Conservation (phyloP, 441 rosid species). For the Erodium trifolium region DNA sequence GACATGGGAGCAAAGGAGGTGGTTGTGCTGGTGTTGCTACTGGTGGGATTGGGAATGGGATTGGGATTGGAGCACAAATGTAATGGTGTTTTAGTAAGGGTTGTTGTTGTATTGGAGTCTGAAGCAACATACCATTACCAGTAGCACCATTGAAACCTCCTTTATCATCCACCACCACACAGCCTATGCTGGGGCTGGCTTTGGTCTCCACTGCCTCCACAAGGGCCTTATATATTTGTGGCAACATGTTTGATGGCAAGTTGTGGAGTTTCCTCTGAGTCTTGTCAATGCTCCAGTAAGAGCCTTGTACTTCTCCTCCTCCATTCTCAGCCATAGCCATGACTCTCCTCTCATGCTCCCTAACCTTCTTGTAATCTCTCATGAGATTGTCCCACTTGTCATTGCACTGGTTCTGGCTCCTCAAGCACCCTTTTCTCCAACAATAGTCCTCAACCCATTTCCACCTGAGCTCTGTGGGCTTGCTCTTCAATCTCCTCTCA, state of each 20-base stretch:
- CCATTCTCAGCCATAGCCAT: slow-evolving; percentile 23
- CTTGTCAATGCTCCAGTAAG: slow-evolving; percentile 84
- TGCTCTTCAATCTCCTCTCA: slow-evolving; percentile 61
- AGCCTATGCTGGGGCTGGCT: slow-evolving; percentile 20
- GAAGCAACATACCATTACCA: slow-evolving; percentile 16
- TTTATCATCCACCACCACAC: slow-evolving; percentile 19
- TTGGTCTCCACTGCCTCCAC: slow-evolving; percentile 63
- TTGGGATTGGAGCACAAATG: slow-evolving; percentile 22
- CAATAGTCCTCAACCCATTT: slow-evolving; percentile 93
- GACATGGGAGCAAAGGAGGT: slow-evolving; percentile 24
- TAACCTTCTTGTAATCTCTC: slow-evolving; percentile 90
- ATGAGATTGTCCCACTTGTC: slow-evolving; percentile 96
- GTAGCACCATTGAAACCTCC: slow-evolving; percentile 8
- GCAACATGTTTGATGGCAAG: slow-evolving; percentile 71
- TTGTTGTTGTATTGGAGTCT: slow-evolving; percentile 22
- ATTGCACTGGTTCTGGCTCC: slow-evolving; percentile 94
- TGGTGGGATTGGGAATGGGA: slow-evolving; percentile 16
- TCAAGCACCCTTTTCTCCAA: slow-evolving; percentile 59
- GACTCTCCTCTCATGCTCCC: slow-evolving; percentile 49
- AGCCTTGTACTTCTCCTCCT: slow-evolving; percentile 13
- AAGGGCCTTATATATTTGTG: slow-evolving; percentile 58
- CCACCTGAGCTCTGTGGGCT: slow-evolving; percentile 78
- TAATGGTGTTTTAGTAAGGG: slow-evolving; percentile 22
- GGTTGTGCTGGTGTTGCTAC: slow-evolving; percentile 20
- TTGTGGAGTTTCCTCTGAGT: slow-evolving; percentile 63